Conservation (phyloP, 805 yeast species). For the Candida morakotiae region DNA sequence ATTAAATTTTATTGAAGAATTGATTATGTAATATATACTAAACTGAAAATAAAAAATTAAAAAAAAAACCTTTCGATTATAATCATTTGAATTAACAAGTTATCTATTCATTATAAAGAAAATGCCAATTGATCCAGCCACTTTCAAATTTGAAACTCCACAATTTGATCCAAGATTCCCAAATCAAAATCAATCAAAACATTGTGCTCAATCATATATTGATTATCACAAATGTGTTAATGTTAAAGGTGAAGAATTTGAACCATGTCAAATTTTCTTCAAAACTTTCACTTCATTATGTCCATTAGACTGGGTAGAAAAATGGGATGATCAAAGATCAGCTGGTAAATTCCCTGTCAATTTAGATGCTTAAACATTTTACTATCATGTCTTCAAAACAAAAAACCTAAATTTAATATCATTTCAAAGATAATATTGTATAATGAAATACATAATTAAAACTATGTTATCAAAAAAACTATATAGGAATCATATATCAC, state of each 20-base stretch:
- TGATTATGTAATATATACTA: too few relatives aligned
- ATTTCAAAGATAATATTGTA: too few relatives aligned
- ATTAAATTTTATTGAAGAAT: too few relatives aligned
- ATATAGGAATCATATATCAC: too few relatives aligned
- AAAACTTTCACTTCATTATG: constrained; percentile 84
- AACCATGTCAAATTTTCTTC: constrained; percentile 94
- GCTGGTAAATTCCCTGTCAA: constrained; percentile 45
- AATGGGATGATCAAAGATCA: constrained; percentile 84
- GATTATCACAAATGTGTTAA: constrained; percentile 97
- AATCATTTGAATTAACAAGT: background rate
- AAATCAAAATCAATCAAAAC: constrained; percentile 94
- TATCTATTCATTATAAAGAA: constrained; percentile 7
- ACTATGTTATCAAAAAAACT: too few relatives aligned
- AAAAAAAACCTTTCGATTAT: constrained; percentile 6
- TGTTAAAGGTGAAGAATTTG: constrained; percentile 97
- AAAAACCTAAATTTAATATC: background rate
- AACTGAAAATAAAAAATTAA: too few relatives aligned
- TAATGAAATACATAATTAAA: too few relatives aligned
- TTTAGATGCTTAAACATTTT: constrained; percentile 23
- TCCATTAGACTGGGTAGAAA: constrained; percentile 80
- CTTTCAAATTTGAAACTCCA: constrained; percentile 39
- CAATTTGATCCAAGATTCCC: constrained; percentile 92
- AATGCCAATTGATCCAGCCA: constrained; percentile 38
- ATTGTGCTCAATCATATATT: constrained; percentile 96
- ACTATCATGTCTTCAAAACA: too few relatives aligned